Percentiles rank a stretch among this genome's conserved stretches.
Evolutionary conservation across 257 asterid genomes (phyloP).

Genomic region (Solanum etuberosum): DNA sequence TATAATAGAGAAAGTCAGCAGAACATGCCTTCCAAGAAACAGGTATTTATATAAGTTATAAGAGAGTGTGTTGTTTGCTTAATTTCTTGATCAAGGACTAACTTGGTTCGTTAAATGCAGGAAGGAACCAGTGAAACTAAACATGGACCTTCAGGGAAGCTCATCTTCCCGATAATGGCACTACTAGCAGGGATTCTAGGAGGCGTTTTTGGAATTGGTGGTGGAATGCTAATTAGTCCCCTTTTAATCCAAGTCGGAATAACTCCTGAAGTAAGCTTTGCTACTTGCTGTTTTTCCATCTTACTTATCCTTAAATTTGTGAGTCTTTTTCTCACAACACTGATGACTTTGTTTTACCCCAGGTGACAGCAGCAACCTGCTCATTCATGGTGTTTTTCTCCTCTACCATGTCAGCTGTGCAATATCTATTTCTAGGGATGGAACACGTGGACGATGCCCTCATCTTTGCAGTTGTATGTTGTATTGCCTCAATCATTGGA

Average conservation of each 20-base stretch:
- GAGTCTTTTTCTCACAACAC: neutral
- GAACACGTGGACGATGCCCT: constrained; percentile 38
- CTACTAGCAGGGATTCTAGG: constrained; percentile 75
- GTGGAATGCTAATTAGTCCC: constrained; percentile 90
- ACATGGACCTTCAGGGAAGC: constrained; percentile 8
- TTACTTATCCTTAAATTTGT: neutral
- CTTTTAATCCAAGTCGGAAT: constrained; percentile 75
- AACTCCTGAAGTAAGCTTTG: constrained; percentile 53
- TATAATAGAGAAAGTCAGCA: constrained; percentile 10
- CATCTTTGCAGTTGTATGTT: constrained; percentile 45
- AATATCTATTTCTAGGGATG: constrained; percentile 70
- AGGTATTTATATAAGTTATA: constrained; percentile 16
- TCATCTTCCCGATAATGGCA: constrained; percentile 69
- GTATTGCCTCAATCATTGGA: constrained; percentile 48
- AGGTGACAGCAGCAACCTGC: constrained; percentile 88
- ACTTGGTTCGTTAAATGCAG: constrained; percentile 14
- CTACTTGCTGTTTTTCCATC: neutral
- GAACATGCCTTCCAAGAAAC: constrained; percentile 12
- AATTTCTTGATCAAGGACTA: neutral
- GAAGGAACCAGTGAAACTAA: constrained; percentile 18
- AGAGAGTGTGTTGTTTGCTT: neutral
- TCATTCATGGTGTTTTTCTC: constrained; percentile 92
- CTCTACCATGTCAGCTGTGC: constrained; percentile 79
- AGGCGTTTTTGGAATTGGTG: constrained; percentile 88
- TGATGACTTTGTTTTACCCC: neutral